Evolutionary conservation across 2,329 filamentous ascomycete species (phyloP).

Genomic region (Colletotrichum cordylinicola): DNA sequence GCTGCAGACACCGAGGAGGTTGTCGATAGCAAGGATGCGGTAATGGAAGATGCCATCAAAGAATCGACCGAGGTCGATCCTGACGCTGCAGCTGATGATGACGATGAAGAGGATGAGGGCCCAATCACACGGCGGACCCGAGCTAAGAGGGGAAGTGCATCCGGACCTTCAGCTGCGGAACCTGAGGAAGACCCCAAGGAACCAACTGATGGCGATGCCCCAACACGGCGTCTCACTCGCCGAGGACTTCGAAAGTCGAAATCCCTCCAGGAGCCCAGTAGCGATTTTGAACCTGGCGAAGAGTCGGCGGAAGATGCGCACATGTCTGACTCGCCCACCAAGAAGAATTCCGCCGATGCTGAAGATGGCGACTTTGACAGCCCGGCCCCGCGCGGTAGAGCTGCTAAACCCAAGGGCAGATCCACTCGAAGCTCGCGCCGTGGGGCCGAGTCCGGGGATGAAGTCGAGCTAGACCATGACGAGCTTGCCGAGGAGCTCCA

Average conservation of each 20-base stretch:
- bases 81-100: slow-evolving; percentile 35
- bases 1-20: slow-evolving; percentile 28
- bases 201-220: slow-evolving; percentile 31
- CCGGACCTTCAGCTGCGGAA: slow-evolving; percentile 33
- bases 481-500: slow-evolving; percentile 71
- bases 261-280: slow-evolving; percentile 59
- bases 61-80: slow-evolving; percentile 35
- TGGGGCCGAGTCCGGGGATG: slow-evolving; percentile 59
- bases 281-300: slow-evolving; percentile 66
- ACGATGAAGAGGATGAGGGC: slow-evolving; percentile 55
- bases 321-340: slow-evolving; percentile 40
- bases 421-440: slow-evolving; percentile 54
- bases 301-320: slow-evolving; percentile 60
- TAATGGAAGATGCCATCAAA: slow-evolving; percentile 28
- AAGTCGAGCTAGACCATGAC: slow-evolving; percentile 64
- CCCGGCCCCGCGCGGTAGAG: slow-evolving; percentile 55
- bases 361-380: slow-evolving; percentile 53
- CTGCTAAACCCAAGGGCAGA: slow-evolving; percentile 41
- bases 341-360: slow-evolving; percentile 39
- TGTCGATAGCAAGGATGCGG: slow-evolving; percentile 22
- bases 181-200: slow-evolving; percentile 29
- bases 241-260: slow-evolving; percentile 51
- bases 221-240: slow-evolving; percentile 54
- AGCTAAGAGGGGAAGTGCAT: slow-evolving; percentile 35
- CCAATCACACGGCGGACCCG: slow-evolving; percentile 54